Conservation (phyloP, 2,329 filamentous ascomycete species). For the Beauveria rudraprayagi region DNA sequence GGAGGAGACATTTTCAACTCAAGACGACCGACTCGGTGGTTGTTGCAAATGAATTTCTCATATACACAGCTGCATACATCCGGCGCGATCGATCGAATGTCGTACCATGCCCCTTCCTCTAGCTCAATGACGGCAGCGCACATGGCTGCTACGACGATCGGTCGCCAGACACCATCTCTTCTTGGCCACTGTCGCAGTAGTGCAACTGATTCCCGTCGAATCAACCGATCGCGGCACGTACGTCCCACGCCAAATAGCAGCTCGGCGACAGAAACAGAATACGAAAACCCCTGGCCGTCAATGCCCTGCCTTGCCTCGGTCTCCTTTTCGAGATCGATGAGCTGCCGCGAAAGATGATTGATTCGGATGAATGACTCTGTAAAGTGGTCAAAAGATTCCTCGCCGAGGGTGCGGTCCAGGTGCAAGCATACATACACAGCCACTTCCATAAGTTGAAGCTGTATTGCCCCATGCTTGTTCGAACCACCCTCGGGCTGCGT, state of each 20-base stretch:
- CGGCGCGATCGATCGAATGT: neutral
- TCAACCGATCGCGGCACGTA: neutral
- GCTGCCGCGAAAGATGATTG: neutral
- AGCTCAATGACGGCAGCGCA: conserved; percentile 3
- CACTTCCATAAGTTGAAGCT: conserved; percentile 7
- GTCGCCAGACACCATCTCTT: conserved; percentile 2
- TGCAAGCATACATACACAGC: neutral
- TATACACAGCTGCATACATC: neutral
- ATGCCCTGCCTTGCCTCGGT: neutral
- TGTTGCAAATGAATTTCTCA: conserved; percentile 3
- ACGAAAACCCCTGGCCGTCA: conserved; percentile 6
- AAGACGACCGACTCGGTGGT: conserved; percentile 4
- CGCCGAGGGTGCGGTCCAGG: neutral
- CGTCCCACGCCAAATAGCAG: conserved; percentile 2
- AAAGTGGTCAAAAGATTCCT: conserved; percentile 1
- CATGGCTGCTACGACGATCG: conserved; percentile 1
- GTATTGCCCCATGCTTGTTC: neutral
- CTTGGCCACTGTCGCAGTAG: conserved; percentile 6
- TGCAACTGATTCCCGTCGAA: conserved; percentile 1
- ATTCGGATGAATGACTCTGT: neutral
- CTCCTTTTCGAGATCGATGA: conserved; percentile 3
- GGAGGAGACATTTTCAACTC: neutral
- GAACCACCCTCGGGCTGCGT: neutral
- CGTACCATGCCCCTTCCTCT: conserved; percentile 3
- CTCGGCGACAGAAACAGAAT: conserved; percentile 1